Evolutionary conservation across 371 early-diverging fungal species (phyloP), one percentile per base, ranked within the genome.

Genomic region (Umbelopsis sp.): DNA sequence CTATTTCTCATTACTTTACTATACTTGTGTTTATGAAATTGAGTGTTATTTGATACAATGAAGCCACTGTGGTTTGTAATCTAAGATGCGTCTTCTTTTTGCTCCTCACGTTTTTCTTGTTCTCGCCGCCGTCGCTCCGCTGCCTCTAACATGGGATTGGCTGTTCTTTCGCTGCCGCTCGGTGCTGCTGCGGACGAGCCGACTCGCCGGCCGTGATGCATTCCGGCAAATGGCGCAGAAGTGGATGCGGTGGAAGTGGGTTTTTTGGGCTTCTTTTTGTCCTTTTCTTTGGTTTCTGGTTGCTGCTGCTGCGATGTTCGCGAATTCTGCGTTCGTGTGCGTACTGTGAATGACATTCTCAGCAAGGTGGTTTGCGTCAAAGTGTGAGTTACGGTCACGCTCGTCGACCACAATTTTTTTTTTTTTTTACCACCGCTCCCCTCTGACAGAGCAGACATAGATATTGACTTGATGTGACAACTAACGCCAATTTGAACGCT

Each of bases 321-420:
- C 14, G 66, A 45, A 10, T 65, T 65, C 50, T n/a, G 32, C 29
- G 51, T 51, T 22, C 66, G 35, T 29, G 50, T 48, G 20, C 51
- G 48, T 22, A 50, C 52, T 44, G 29, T 67, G 53, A 44, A 51
- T 41, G 67, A 67, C 44, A 67, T 67, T 24, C 14, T 50, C 35
- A 38, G 9, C 12, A 14, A 4, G 1, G 29, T 29, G 29, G 29
- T 29, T 29, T 29, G 29, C 0, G 29, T 29, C 3, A 29, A 29
- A 29, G 29, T 29, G 29, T 29, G 29, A 1, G 29, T 29, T 29
- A 29, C 29, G 29, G 29, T 29, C 29, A 29, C 29, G 29, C 4
- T 29, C 29, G 29, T 29, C 29, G 29, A 22, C 29, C 4, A 29
- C 29, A 29, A 29, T 3, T 29, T 29, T 29, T 29, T 22, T 22